phyloP scores from a whole-genome alignment of 2,329 filamentous ascomycete species.

The Sclerotinia glacialis region DNA sequence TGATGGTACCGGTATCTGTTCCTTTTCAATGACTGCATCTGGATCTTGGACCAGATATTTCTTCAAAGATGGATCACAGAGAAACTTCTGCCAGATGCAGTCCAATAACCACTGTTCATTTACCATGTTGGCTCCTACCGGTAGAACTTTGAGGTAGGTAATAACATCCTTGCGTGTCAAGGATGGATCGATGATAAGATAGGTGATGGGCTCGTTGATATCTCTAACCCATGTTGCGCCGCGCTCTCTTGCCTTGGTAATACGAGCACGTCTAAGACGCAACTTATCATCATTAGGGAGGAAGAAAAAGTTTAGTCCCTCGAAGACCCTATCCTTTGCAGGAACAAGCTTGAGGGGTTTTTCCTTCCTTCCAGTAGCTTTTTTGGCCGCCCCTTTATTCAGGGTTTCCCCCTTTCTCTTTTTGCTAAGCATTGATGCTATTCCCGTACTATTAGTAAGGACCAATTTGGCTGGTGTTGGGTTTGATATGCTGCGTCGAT shows the following conservation, averaged over 20 bases:
- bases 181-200: slow-evolving; percentile 73
- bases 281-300: slow-evolving; percentile 77
- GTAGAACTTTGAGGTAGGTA: slow-evolving; percentile 47
- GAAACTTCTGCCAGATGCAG: slow-evolving; percentile 56
- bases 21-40: slow-evolving; percentile 8
- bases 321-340: slow-evolving; percentile 57
- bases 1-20: not conserved
- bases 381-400: slow-evolving; percentile 13
- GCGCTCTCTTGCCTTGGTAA: slow-evolving; percentile 69
- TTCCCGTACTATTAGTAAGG: slow-evolving; percentile 34
- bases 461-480: slow-evolving; percentile 31
- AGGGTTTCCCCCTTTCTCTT: slow-evolving; percentile 23
- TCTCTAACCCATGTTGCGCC: slow-evolving; percentile 69
- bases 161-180: slow-evolving; percentile 64
- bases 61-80: slow-evolving; percentile 57
- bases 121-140: slow-evolving; percentile 54
- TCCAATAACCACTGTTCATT: slow-evolving; percentile 68
- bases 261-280: slow-evolving; percentile 64
- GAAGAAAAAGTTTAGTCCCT: slow-evolving; percentile 66
- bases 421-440: slow-evolving; percentile 34
- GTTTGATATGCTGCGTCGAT: slow-evolving; percentile 31
- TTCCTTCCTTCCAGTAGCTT: slow-evolving; percentile 47
- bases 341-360: slow-evolving; percentile 47
- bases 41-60: slow-evolving; percentile 53
- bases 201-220: slow-evolving; percentile 60